phyloP scores from a whole-genome alignment of 2,329 filamentous ascomycete genomes.

The Rhinocladiella similis region DNA sequence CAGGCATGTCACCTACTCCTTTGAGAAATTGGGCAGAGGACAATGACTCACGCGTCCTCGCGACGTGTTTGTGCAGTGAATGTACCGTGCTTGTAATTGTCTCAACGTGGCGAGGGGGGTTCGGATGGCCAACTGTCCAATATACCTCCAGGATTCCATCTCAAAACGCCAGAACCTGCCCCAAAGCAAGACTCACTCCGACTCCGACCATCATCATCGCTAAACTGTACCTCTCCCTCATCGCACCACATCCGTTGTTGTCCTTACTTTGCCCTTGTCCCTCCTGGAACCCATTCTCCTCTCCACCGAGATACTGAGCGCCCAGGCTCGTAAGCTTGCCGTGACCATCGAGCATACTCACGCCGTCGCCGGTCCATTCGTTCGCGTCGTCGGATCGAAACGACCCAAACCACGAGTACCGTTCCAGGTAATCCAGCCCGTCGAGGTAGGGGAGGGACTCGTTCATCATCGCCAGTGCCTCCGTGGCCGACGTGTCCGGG shows the following conservation, averaged over 20 bases:
- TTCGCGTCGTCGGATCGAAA: constrained; percentile 71
- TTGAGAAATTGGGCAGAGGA: too few species aligned
- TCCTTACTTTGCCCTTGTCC: constrained; percentile 29
- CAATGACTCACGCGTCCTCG: too few species aligned
- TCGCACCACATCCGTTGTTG: neutral
- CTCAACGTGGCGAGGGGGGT: too few species aligned
- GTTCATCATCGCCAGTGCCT: constrained; percentile 69
- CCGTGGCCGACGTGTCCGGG: constrained; percentile 51
- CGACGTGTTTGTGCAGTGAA: too few species aligned
- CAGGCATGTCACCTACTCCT: too few species aligned
- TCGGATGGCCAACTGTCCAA: too few species aligned
- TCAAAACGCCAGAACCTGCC: too few species aligned
- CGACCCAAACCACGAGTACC: constrained; percentile 73
- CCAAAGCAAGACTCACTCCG: too few species aligned
- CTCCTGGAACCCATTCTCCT: constrained; percentile 63
- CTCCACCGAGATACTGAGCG: constrained; percentile 69
- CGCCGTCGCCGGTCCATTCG: constrained; percentile 70
- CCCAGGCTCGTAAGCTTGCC: constrained; percentile 75
- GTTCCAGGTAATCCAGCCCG: constrained; percentile 48
- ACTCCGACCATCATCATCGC: neutral
- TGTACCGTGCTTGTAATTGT: too few species aligned
- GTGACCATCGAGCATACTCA: constrained; percentile 60
- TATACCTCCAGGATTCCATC: too few species aligned
- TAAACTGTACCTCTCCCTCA: neutral
- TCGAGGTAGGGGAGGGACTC: constrained; percentile 67